Evolutionary conservation across 805 yeast species (phyloP).

Genomic region (Zygotorulaspora danielsina): DNA sequence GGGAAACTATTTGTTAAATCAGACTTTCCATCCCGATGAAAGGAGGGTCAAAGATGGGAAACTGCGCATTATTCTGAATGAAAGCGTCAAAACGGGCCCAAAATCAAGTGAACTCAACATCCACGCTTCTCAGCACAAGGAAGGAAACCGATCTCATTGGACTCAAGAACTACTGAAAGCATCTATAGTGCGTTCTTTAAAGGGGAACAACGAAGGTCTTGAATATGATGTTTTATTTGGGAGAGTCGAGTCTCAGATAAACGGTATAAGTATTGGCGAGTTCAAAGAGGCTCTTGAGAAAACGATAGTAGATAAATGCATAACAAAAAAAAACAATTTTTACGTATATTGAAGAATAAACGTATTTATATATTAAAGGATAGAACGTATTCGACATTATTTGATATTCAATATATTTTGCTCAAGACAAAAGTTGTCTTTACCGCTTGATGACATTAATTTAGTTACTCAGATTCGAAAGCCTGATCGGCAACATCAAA

Average conservation of each 20-base stretch:
- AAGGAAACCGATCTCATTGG: slow-evolving; percentile 30
- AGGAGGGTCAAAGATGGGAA: slow-evolving; percentile 21
- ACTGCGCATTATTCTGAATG: slow-evolving; percentile 20
- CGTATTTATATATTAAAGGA: no score
- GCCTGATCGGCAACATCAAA: slow-evolving; percentile 81
- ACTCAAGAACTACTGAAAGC: slow-evolving; percentile 29
- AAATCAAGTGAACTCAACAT: slow-evolving; percentile 1
- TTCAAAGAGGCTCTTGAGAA: slow-evolving; percentile 29
- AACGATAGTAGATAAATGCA: slow-evolving; percentile 11
- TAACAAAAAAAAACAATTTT: slow-evolving; percentile 7
- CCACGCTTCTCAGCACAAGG: slow-evolving; percentile 16
- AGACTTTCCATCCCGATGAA: slow-evolving; percentile 22
- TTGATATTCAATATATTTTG: no score
- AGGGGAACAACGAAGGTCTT: slow-evolving; percentile 14
- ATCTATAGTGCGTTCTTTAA: slow-evolving; percentile 26
- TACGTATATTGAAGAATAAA: slow-evolving; percentile 9
- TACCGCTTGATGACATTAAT: neutral
- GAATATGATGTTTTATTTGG: slow-evolving; percentile 13
- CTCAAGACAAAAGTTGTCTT: no score
- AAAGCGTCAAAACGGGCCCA: neutral
- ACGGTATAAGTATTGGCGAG: slow-evolving; percentile 33
- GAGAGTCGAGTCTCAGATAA: slow-evolving; percentile 14
- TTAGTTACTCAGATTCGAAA: slow-evolving; percentile 50
- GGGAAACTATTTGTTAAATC: slow-evolving; percentile 18
- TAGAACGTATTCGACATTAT: no score